Evolutionary conservation across 2,329 filamentous ascomycete genomes (phyloP).

Genomic region (Fusarium sarcochroum): DNA sequence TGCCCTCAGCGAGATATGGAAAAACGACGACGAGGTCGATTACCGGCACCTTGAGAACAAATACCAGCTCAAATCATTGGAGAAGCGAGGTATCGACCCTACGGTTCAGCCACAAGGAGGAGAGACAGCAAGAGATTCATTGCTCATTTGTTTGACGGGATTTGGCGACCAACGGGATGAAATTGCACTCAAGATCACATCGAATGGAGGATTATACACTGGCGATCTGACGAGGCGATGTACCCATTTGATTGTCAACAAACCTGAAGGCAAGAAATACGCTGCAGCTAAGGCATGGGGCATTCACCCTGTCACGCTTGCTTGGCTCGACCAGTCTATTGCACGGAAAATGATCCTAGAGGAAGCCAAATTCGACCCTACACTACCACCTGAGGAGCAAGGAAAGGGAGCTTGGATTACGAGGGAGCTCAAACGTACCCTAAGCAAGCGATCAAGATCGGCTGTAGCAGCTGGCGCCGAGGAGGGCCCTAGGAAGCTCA

Average conservation of each 20-base stretch:
- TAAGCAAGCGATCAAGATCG: slow-evolving; percentile 73
- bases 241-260: slow-evolving; percentile 87
- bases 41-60: slow-evolving; percentile 76
- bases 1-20: slow-evolving; percentile 84
- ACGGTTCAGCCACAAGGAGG: slow-evolving; percentile 37
- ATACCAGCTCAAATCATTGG: slow-evolving; percentile 75
- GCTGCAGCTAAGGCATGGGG: slow-evolving; percentile 87
- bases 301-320: slow-evolving; percentile 81
- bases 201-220: slow-evolving; percentile 86
- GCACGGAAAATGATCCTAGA: slow-evolving; percentile 92
- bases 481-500: slow-evolving; percentile 81
- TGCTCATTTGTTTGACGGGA: slow-evolving; percentile 70
- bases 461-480: slow-evolving; percentile 61
- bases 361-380: slow-evolving; percentile 86
- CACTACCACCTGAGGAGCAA: slow-evolving; percentile 76
- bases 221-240: slow-evolving; percentile 88
- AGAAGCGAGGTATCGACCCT: slow-evolving; percentile 63
- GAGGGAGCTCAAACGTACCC: slow-evolving; percentile 60
- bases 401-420: slow-evolving; percentile 82
- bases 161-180: slow-evolving; percentile 75
- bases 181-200: slow-evolving; percentile 76
- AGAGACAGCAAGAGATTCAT: slow-evolving; percentile 54
- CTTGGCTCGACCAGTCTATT: slow-evolving; percentile 89
- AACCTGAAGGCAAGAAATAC: slow-evolving; percentile 90
- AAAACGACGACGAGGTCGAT: slow-evolving; percentile 83